Percentiles rank a stretch among this genome's conserved stretches.
phyloP scores from a whole-genome alignment of 202 grass and related monocot species.

The Panicum virgatum region DNA sequence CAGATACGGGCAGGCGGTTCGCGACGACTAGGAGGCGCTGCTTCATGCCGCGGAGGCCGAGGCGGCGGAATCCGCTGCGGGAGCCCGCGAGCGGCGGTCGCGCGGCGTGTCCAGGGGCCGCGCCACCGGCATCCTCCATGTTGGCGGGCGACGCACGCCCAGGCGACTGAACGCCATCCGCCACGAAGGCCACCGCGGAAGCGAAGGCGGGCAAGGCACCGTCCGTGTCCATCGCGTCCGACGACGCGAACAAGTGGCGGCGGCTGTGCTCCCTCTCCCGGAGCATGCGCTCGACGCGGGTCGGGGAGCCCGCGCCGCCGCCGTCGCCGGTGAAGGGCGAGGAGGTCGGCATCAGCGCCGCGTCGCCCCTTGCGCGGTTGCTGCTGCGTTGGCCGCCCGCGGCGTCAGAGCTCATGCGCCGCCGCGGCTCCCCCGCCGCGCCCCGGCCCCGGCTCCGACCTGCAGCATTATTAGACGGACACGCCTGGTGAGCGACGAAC shows the following conservation, averaged over 20 bases:
- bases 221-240: slow-evolving; percentile 52
- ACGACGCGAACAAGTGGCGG: slow-evolving; percentile 34
- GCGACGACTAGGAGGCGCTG: slow-evolving; percentile 96
- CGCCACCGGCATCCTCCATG: slow-evolving; percentile 43
- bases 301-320: slow-evolving; percentile 24
- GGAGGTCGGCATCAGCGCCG: slow-evolving; percentile 42
- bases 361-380: neutral
- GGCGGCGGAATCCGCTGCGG: slow-evolving; percentile 48
- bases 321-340: slow-evolving; percentile 40
- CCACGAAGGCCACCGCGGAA: neutral
- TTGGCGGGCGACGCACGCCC: neutral
- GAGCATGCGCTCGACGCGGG: slow-evolving; percentile 26
- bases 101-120: slow-evolving; percentile 17
- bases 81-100: slow-evolving; percentile 42
- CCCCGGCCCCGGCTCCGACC: neutral
- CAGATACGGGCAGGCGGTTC: slow-evolving; percentile 90
- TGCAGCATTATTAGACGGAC: slow-evolving; percentile 58
- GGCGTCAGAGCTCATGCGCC: slow-evolving; percentile 43
- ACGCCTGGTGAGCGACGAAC: slow-evolving; percentile 19
- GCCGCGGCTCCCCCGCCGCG: slow-evolving; percentile 12
- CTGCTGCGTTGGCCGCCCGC: slow-evolving; percentile 4
- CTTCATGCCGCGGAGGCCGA: slow-evolving; percentile 76
- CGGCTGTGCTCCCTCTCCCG: slow-evolving; percentile 38
- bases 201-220: slow-evolving; percentile 1
- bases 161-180: slow-evolving; percentile 22